A percentile compares a stretch with the other conserved stretches of the same genome.
phyloP scores from a whole-genome alignment of 129 eudicot species.

The Tagetes patula region DNA sequence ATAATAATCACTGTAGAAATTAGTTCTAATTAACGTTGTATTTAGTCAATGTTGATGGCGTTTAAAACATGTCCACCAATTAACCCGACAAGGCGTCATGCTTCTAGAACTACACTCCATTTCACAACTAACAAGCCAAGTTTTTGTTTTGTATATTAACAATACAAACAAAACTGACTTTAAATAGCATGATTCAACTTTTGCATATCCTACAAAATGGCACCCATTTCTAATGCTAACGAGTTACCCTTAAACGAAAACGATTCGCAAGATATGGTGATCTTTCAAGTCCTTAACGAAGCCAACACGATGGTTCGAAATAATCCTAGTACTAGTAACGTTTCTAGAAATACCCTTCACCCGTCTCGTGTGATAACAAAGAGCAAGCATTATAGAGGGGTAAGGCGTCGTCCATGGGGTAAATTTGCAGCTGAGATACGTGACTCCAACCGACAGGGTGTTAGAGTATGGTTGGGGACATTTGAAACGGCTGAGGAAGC shows the following conservation, averaged over 20 bases:
- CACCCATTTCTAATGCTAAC: slow-evolving; percentile 25
- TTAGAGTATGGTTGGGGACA: slow-evolving; percentile 78
- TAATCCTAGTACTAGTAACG: neutral
- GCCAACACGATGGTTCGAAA: slow-evolving; percentile 35
- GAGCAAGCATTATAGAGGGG: slow-evolving; percentile 67
- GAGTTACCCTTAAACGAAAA: slow-evolving; percentile 72
- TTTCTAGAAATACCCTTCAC: slow-evolving; percentile 21
- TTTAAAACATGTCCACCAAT: neutral
- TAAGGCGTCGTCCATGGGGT: slow-evolving; percentile 84
- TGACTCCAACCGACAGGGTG: slow-evolving; percentile 61
- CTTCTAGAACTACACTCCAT: neutral
- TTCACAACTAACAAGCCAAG: neutral
- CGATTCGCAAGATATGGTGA: slow-evolving; percentile 76
- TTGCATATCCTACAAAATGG: slow-evolving; percentile 29
- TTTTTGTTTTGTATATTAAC: neutral
- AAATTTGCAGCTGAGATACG: slow-evolving; percentile 84
- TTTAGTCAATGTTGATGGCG: neutral
- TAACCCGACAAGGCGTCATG: slow-evolving; percentile 7
- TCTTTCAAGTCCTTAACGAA: slow-evolving; percentile 59
- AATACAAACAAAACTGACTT: slow-evolving; percentile 19
- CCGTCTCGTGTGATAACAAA: slow-evolving; percentile 36
- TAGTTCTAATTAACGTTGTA: neutral
- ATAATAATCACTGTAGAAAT: neutral
- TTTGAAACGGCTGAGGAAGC: slow-evolving; percentile 77
- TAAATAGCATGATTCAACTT: slow-evolving; percentile 21